Evolutionary conservation across 2,329 filamentous ascomycete genomes (phyloP).

Genomic region (Fusarium pininemorale): DNA sequence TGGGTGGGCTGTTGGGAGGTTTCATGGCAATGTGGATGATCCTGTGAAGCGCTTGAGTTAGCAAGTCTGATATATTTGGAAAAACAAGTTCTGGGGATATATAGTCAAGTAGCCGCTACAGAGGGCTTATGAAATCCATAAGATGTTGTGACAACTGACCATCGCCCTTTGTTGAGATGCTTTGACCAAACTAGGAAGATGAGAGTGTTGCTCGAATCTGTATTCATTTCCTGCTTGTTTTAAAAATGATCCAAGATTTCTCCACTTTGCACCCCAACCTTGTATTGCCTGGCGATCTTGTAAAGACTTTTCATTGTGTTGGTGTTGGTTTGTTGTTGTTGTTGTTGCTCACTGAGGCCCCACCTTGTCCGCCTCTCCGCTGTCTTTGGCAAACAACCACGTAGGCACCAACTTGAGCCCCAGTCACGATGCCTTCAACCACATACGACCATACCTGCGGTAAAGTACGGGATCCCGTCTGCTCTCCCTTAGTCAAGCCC

Average conservation of each 20-base stretch:
- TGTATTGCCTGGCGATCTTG: background rate
- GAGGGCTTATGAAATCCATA: background rate
- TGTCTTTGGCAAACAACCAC: background rate
- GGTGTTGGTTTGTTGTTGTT: background rate
- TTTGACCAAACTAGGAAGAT: background rate
- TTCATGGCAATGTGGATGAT: background rate
- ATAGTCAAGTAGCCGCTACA: rapidly evolving
- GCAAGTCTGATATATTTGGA: background rate
- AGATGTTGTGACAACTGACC: background rate
- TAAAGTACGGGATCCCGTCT: conserved; percentile 7
- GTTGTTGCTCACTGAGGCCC: background rate
- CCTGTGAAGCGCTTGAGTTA: background rate
- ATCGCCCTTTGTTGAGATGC: background rate
- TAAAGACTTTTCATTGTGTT: no score
- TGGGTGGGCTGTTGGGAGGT: background rate
- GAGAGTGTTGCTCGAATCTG: background rate
- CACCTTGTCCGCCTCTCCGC: background rate
- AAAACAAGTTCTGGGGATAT: rapidly evolving
- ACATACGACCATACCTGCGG: conserved; percentile 12
- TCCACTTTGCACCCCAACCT: rapidly evolving
- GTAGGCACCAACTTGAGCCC: background rate
- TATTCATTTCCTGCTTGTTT: no score
- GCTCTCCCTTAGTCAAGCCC: conserved; percentile 4
- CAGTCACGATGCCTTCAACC: background rate
- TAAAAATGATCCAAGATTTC: rapidly evolving